Evolutionary conservation across 2,329 filamentous ascomycete genomes (phyloP).

Genomic region (Zymoseptoria passerinii): DNA sequence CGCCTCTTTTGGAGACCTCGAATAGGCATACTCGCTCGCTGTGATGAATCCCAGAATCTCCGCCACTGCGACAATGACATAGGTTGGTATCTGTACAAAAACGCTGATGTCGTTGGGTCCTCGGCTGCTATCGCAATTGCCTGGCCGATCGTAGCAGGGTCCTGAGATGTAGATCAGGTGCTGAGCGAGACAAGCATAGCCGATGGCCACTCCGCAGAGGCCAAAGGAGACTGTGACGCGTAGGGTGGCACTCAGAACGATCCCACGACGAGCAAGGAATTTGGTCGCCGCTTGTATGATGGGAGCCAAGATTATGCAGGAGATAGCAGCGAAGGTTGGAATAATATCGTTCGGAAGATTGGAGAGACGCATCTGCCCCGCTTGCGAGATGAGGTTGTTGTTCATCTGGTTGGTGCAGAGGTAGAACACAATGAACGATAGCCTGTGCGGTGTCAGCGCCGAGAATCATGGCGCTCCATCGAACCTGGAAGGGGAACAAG

Average conservation of each 20-base stretch:
- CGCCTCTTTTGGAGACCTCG: slow-evolving; percentile 37
- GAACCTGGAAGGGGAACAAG: not conserved
- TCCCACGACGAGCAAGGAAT: slow-evolving; percentile 41
- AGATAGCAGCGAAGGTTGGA: slow-evolving; percentile 12
- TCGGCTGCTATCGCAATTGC: slow-evolving; percentile 22
- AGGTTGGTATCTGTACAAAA: slow-evolving; percentile 35
- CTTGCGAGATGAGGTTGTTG: slow-evolving; percentile 33
- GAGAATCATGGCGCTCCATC: not conserved
- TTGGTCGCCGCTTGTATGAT: slow-evolving; percentile 4
- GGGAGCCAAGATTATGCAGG: slow-evolving; percentile 8
- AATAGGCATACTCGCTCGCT: slow-evolving; percentile 38
- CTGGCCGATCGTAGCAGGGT: slow-evolving; percentile 31
- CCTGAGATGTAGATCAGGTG: slow-evolving; percentile 26
- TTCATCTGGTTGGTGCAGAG: slow-evolving; percentile 34
- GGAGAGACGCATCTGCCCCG: slow-evolving; percentile 29
- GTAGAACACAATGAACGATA: slow-evolving; percentile 31
- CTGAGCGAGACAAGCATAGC: slow-evolving; percentile 14
- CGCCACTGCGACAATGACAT: slow-evolving; percentile 32
- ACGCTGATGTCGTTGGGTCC: slow-evolving; percentile 30
- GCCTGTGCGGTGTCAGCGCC: slow-evolving; percentile 15
- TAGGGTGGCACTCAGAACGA: slow-evolving; percentile 28
- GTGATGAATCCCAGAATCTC: slow-evolving; percentile 40
- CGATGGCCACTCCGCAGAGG: slow-evolving; percentile 8
- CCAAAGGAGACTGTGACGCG: slow-evolving; percentile 9
- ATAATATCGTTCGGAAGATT: slow-evolving; percentile 32